Base-by-base conservation (phyloP, 495 filamentous ascomycete genomes). In the Massariosphaeria phaeospora region DNA sequence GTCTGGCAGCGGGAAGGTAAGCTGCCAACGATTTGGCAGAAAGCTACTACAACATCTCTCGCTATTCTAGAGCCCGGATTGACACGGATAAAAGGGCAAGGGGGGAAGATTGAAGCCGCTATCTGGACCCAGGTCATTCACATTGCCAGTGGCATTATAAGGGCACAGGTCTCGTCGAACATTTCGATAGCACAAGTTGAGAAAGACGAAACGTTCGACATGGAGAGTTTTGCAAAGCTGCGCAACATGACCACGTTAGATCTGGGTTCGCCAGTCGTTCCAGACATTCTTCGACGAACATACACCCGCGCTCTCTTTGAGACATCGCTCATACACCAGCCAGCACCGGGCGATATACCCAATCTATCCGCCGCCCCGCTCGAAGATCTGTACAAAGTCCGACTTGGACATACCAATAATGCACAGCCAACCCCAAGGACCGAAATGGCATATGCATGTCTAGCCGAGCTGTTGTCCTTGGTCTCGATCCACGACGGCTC, bases 271-370 rank as follows among this genome's bases (percentile, higher is more conserved):
- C 56, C 78, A 12, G 65, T 69, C 1, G 79, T 95, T 15, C 74
- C 81, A 1, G 85, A 93, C 57, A 67, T 73, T 23, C 80, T 84
- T 2, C 77, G 88, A 12, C 77, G 76, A n/a, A 70, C 77, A 8
- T 96, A 93, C 63, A 78, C 84, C 1, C 80, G 80, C 48, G 81
- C 80, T 15, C 78, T 98, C n/a, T 90, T 96, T 70, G 72, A 77
- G 43, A 86, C 79, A 17, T 96, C 91, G 20, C 80, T 96, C 61
- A 84, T 95, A 54, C 89, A 95, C 66, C 57, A 75, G 3, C 80
- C 83, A 0, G 75, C 83, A 20, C 78, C 81, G 9, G 74, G 79
- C 18, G 89, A 94, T 55, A 48, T 69, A 15, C 63, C 66, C 7
- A 20, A 41, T n/a, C 23, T 46, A 0, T 29, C 46, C 21, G 45